Evolutionary conservation across 2,329 filamentous ascomycete species (phyloP).

Genomic region (Diaporthe sp.): DNA sequence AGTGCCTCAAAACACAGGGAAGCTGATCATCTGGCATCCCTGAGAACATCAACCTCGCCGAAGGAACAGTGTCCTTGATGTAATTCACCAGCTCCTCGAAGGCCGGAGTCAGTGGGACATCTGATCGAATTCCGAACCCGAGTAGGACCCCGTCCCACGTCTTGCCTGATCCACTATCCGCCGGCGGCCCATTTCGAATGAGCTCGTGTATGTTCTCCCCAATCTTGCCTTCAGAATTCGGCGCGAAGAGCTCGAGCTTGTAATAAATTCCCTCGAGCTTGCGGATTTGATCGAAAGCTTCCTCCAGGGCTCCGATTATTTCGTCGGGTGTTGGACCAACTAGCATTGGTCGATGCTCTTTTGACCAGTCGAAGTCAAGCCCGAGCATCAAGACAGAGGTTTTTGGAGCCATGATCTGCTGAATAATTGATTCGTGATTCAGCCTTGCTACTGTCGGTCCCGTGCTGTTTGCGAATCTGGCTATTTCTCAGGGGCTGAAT

Average conservation of each 20-base stretch:
- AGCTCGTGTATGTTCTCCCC: neutral
- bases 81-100: neutral
- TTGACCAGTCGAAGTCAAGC: conserved; percentile 4
- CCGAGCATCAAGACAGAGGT: neutral
- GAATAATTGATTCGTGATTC: too few species aligned
- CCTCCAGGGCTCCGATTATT: neutral
- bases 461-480: neutral
- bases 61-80: neutral
- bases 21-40: conserved; percentile 2
- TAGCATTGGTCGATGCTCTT: neutral
- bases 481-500: neutral
- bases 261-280: neutral
- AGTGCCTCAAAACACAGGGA: neutral
- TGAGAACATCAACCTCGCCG: neutral
- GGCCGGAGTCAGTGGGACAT: neutral
- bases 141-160: neutral
- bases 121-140: neutral
- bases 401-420: neutral
- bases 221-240: neutral
- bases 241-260: neutral
- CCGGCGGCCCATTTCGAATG: neutral
- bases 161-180: neutral
- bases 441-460: neutral
- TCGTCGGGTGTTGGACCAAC: neutral
- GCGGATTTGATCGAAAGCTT: neutral